Conservation (phyloP, 2,329 filamentous ascomycete genomes). For the Myriosclerotinia duriaeana region DNA sequence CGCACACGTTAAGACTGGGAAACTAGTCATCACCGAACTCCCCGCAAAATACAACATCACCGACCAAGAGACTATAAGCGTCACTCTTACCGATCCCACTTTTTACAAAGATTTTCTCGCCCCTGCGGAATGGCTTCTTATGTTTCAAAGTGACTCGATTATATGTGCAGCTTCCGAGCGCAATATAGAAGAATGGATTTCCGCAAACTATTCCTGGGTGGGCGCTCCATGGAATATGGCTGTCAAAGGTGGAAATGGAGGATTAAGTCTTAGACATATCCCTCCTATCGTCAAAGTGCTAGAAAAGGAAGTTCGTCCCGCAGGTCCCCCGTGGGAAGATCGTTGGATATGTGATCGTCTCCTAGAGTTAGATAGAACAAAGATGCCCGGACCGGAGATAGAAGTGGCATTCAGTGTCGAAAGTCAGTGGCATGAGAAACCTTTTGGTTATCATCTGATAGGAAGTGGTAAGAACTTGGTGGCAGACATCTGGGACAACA, state of each 20-base stretch:
- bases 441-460: slow-evolving; percentile 57
- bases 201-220: slow-evolving; percentile 50
- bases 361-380: slow-evolving; percentile 39
- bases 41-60: slow-evolving; percentile 51
- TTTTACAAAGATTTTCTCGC: slow-evolving; percentile 55
- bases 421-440: slow-evolving; percentile 47
- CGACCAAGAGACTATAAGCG: slow-evolving; percentile 49
- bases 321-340: slow-evolving; percentile 52
- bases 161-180: slow-evolving; percentile 53
- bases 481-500: slow-evolving; percentile 48
- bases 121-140: slow-evolving; percentile 53
- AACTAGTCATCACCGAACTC: slow-evolving; percentile 42
- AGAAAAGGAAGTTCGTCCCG: slow-evolving; percentile 43
- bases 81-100: slow-evolving; percentile 50
- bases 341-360: slow-evolving; percentile 51
- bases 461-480: slow-evolving; percentile 48
- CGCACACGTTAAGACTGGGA: slow-evolving; percentile 37
- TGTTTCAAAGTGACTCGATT: slow-evolving; percentile 56
- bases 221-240: slow-evolving; percentile 37
- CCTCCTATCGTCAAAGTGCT: slow-evolving; percentile 32
- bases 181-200: slow-evolving; percentile 51
- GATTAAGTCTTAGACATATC: slow-evolving; percentile 34
- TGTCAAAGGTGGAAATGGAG: slow-evolving; percentile 38
- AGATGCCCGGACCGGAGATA: slow-evolving; percentile 36
- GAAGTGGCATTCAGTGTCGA: slow-evolving; percentile 48